These are phyloP conservation scores for Amphirosellinia nigrospora DNA, from an alignment of 495 filamentous ascomycete genomes.

Conservation along the genomic window DNA sequence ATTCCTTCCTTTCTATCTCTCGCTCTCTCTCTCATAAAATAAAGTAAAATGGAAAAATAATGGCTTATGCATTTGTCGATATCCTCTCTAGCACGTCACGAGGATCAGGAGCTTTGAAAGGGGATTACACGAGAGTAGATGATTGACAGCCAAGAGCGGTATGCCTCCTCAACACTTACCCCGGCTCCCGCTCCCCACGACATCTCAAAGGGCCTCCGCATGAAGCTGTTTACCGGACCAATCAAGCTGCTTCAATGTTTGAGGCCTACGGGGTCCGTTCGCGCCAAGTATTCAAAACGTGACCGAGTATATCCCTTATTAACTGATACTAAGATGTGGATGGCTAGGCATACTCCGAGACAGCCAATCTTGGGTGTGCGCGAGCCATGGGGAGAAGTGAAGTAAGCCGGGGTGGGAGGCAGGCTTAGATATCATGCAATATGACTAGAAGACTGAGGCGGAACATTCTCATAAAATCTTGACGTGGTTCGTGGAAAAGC, in stretches of 20 bases:
- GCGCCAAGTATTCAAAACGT: not conserved
- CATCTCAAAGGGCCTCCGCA: not conserved
- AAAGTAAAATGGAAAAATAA: too few species aligned
- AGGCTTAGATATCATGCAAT: conserved; percentile 6
- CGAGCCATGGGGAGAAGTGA: not conserved
- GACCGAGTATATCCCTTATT: not conserved
- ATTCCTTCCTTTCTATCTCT: too few species aligned
- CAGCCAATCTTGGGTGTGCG: not conserved
- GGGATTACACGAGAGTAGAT: not conserved
- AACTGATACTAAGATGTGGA: not conserved
- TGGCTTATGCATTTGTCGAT: not conserved
- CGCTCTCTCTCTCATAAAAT: too few species aligned
- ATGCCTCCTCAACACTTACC: not conserved
- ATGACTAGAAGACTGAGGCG: not conserved
- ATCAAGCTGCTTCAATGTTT: not conserved
- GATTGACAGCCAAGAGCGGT: not conserved
- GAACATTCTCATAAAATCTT: not conserved
- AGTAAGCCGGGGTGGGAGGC: not conserved
- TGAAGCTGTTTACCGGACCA: not conserved
- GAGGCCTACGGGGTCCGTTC: not conserved
- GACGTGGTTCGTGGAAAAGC: not conserved
- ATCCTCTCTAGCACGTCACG: not conserved
- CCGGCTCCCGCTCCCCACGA: not conserved
- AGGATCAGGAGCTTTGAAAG: not conserved
- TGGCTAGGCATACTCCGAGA: not conserved